Conservation (phyloP, 1,284 basidiomycete species). For the Ceratobasidium sp. region DNA sequence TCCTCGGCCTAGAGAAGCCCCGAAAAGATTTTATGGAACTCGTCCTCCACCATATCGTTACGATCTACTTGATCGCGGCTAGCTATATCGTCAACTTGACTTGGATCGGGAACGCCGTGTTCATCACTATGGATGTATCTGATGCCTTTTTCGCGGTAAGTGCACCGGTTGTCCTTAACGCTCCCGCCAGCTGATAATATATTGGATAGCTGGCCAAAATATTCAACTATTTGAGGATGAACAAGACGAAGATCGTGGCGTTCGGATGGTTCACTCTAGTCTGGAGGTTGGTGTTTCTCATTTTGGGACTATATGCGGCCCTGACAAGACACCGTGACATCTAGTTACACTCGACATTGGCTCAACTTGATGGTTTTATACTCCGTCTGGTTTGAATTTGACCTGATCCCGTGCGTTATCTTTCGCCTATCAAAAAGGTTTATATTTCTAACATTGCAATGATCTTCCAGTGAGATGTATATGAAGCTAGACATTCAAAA, state of each 20-base stretch:
- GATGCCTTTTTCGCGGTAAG: slow-evolving; percentile 89
- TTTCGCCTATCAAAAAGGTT: too few relatives aligned
- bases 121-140: slow-evolving; percentile 96
- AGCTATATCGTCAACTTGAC: slow-evolving; percentile 88
- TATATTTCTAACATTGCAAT: slow-evolving; percentile 18
- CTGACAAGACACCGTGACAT: slow-evolving; percentile 38
- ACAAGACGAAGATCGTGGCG: slow-evolving; percentile 71
- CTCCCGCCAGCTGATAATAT: slow-evolving; percentile 40
- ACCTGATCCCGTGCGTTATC: slow-evolving; percentile 79
- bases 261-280: slow-evolving; percentile 79
- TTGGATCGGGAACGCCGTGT: slow-evolving; percentile 86
- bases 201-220: slow-evolving; percentile 79
- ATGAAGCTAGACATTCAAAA: slow-evolving; percentile 65
- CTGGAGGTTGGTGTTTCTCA: slow-evolving; percentile 86
- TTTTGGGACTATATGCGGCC: not conserved
- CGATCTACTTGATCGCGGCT: slow-evolving; percentile 92
- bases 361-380: slow-evolving; percentile 89
- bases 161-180: too few relatives aligned
- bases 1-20: slow-evolving; percentile 90
- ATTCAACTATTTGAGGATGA: slow-evolving; percentile 84
- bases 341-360: slow-evolving; percentile 96
- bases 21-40: slow-evolving; percentile 92
- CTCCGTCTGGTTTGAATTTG: slow-evolving; percentile 87
- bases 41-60: slow-evolving; percentile 90
- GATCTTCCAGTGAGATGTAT: slow-evolving; percentile 13